These are phyloP conservation scores for Opeltia flavorubescens DNA, from an alignment of 495 filamentous ascomycete species.

Conservation along the genomic window DNA sequence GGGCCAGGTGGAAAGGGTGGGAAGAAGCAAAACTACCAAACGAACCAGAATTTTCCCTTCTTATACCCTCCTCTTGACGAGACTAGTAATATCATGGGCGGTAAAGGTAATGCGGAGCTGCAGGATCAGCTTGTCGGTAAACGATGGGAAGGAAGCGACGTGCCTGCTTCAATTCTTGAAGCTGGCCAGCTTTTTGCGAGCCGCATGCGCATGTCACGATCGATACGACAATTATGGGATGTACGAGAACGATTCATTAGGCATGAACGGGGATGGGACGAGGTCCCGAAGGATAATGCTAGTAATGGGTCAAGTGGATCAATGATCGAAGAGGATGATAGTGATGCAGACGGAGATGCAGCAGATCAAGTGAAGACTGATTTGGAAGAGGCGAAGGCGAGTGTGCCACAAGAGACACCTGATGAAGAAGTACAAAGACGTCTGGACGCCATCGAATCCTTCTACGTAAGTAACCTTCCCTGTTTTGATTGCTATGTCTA, in stretches of 20 bases:
- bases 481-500: not conserved
- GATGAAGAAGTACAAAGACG: constrained; percentile 45
- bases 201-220: constrained; percentile 76
- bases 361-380: constrained; percentile 11
- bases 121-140: constrained; percentile 66
- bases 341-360: constrained; percentile 18
- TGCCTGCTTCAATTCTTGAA: constrained; percentile 84
- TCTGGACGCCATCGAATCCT: constrained; percentile 59
- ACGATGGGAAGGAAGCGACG: constrained; percentile 80
- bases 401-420: constrained; percentile 37
- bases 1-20: constrained; percentile 79
- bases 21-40: constrained; percentile 99
- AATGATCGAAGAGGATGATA: constrained; percentile 6
- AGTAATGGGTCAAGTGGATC: constrained; percentile 21
- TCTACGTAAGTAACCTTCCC: constrained; percentile 53
- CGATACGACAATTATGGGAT: constrained; percentile 87
- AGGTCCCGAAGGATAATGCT: constrained; percentile 23
- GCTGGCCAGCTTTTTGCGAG: constrained; percentile 86
- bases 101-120: constrained; percentile 62
- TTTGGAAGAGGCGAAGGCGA: constrained; percentile 17
- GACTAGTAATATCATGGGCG: constrained; percentile 69
- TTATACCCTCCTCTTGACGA: constrained; percentile 86
- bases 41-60: constrained; percentile 96
- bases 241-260: constrained; percentile 82
- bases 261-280: constrained; percentile 78